Evolutionary conservation across 108 stramenopile genomes (phyloP), one percentile per base, ranked within the genome.

Genomic region (Schizochytrium sp.): DNA sequence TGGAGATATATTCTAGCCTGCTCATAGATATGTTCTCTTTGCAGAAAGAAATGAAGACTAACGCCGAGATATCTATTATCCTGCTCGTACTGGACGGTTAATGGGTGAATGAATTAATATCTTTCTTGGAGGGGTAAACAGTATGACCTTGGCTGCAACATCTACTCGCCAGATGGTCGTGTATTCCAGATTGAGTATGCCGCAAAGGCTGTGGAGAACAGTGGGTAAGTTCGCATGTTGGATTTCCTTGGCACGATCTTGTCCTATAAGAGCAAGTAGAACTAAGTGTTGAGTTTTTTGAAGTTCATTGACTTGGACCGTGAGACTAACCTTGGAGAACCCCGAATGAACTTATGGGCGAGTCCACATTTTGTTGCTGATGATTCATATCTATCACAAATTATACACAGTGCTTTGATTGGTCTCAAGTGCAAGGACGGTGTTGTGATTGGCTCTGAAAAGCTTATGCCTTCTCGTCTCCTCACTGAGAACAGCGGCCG

Each of bases 111-210:
- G 0, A 44, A 58, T 58, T 58, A 17, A 10, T 58, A 15, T 10
- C 57, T 58, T 58, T 10, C 57, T 58, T 58, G 57, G 13, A 58
- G 13, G 57, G 13, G 57, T 58, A 17, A 10, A 17, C 64, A 69
- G 64, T 69, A 69, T 38, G 64, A 69, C 44, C 64, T 69, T 69
- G 76, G 76, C 50, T 83, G 76, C 58, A 89, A 69, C 57, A 98
- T 97, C 59, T 98, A 98, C 95, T 97, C 96, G 55, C 98, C 99
- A 46, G 99, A 99, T 90, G 99, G 99, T 42, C 95, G 97, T 46
- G 97, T 99, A 73, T 99, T 98, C 88, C 97, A 97, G 91, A 94
- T 98, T 47, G 97, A 97, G 91, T 98, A 97, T 89, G 98, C 98
- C 87, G 90, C 92, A 87, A 97, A 97, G 88, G 97, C 97, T 7